Evolutionary conservation across 805 yeast species (phyloP), one percentile per base, ranked within the genome.

Genomic region (Lachancea meyersii): DNA sequence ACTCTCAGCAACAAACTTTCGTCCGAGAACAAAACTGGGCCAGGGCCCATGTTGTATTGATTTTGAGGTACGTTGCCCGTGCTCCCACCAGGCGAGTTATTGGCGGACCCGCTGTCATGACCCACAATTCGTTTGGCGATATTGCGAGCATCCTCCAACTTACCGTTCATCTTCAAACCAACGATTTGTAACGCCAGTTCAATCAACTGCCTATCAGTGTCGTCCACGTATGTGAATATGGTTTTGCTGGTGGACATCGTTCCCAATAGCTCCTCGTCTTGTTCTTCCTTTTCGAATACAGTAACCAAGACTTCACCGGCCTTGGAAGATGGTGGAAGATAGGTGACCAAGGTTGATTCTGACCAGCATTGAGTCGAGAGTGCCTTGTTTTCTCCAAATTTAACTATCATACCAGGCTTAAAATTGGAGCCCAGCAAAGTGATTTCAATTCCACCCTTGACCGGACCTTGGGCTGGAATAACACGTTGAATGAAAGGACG

Each of bases 181-280:
- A 93, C 96, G 54, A 93, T 93, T 60, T 93, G 97, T 53, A 93
- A 71, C 1, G 98, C 98, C 49, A 93, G 71, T 65, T 93, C 98
- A 58, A 91, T 86, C 59, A 93, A 73, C 63, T 91, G 96, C 51
- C 93, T 76, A 64, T 93, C 98, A 8, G 96, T 85, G 59, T 93
- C 98, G 65, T 93, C 97, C 35, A 87, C 75, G 57, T 93, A 93
- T 0, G 97, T 88, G 64, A 93, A 93, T 1, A 86, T 72, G 55
- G 65, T 55, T 34, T 64, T 65, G 23, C 59, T 55, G 32, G 49
- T 50, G 13, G 53, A 27, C 28, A 48, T 41, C 7, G 42, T 42
- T n/a, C 48, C 47, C 14, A 38, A 13, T 7, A 37, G 26, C 13
- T 43, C 46, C 18, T 47, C 44, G 21, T 41, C 20, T 2, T 36